Base-by-base conservation (phyloP, 768 basidiomycete species). In the Lactarius psammicola region DNA sequence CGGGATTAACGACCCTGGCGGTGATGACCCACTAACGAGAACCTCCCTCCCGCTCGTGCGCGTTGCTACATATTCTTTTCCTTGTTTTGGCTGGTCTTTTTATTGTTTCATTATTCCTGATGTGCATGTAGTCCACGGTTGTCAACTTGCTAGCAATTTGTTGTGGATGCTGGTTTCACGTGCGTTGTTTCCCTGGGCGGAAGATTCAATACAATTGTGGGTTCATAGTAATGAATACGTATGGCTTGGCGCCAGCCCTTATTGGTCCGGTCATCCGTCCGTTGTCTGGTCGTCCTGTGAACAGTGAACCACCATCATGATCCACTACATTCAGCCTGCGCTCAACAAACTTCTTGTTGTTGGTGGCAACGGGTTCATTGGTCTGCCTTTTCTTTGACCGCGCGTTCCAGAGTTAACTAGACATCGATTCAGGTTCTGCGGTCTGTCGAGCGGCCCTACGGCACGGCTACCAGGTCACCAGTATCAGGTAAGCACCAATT, bases 331-430 rank as follows among this genome's bases (percentile, higher is more conserved):
- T 64, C 46, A 53, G 62, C n/a, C 75, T 38, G 65, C 80, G 28
- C 63, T 80, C 60, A 83, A 80, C 61, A 89, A 81, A 72, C 82
- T 98, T 42, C 85, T 98, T n/a, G 94, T 99, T 49, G 85, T 98
- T 1, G 97, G 97, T n/a, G 97, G 97, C 54, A 97, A 97, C 79
- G 97, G 97, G 6, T 98, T 97, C 80, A 87, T 99, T 72, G 96
- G 95, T 91, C 30, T 65, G 60, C 53, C 34, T 28, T 58, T 57
- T 51, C n/a, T 44, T 26, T 23, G 3, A n/a, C 31, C 31, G 34
- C 49, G 17, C 28, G 33, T 23, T n/a, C 59, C 26, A 51, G 49
- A 26, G 49, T 51, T 26, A 51, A 26, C 13, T 15, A 51, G 57
- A 54, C 23, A 28, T 28, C 15, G 20, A 38, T 64, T 28, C 76